Evolutionary conservation across 148 eudicot genomes (phyloP), one percentile per base, ranked within the genome.

Genomic region (Oxyria digyna): DNA sequence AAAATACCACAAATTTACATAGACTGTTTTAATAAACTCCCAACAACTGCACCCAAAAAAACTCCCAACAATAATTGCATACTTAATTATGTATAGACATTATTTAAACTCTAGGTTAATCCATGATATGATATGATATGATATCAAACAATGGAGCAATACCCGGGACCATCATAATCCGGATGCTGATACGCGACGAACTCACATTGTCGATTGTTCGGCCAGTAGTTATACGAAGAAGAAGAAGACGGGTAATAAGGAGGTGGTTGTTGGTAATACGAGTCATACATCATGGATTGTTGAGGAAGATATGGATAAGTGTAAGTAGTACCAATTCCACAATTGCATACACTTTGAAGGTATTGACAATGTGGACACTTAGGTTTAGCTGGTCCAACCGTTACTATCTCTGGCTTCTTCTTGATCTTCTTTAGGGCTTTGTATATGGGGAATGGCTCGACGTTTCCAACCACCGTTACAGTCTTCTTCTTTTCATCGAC

Each of bases 341-440:
- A 59, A 15, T 35, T 59, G 65, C 65, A 59, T 18, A 27, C 35
- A 15, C 20, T 59, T 29, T 59, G 37, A 3, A 59, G 35, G 38
- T 59, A 75, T 40, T 27, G n/a, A 54, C 78, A 75, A 38, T 69
- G 27, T 4, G 71, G 69, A 15, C 71, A 50, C 32, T 59, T 70
- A 4, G 79, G 69, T 46, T 33, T 74, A 20, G 77, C 72, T 10
- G 80, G 78, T 4, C 78, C 78, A 8, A 77, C 78, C 21, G 43
- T 74, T 41, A 74, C 17, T 7, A 77, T 77, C 48, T 74, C 78
- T 0, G 80, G 75, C 18, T 49, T 74, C 57, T 71, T 67, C 18
- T 72, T 71, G 8, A 80, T 80, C 74, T 80, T 80, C 74, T 74
- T 74, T n/a, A 77, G 75, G 12, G 78, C 78, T 50, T 67, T 80